Evolutionary conservation across 768 basidiomycete genomes (phyloP), one percentile per base, ranked within the genome.

Genomic region (Lactifluus volemus): DNA sequence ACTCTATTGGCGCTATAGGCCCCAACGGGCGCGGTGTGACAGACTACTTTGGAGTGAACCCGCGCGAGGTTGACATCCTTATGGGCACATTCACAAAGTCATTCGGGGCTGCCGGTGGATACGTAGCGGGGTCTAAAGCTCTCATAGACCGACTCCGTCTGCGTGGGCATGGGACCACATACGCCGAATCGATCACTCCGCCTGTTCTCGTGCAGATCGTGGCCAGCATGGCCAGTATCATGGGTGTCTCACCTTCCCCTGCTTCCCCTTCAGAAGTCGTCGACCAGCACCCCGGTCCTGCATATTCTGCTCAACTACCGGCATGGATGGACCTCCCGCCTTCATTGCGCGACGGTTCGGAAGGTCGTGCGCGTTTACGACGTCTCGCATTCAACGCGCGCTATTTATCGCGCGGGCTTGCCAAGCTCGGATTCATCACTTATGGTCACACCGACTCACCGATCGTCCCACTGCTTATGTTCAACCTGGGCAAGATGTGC

Each of bases 21-120:
- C 92, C 94, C 5, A 82, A 89, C 67, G 97, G 97, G 6, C 92
- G 97, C 41, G 97, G 97, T 60, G 89, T 99, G 9, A 84, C 86
- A 54, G 95, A 99, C 71, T 99, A 96, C 76, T 99, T 96, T 72
- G 83, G 83, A 51, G 76, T 98, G 60, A 76, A 88, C 65, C 93
- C 97, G 11, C 78, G 80, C 3, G 78, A 79, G 8, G 81, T 98
- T 64, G 97, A 99, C 70, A 80, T 99, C 63, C 83, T 97, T 63
- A 99, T 99, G 97, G 97, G 97, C 52, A 99, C 97, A 0, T 97
- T 99, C 73, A 99, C 96, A 29, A 92, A 92, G 72, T 92, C 90
- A 0, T 95, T 95, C 68, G 92, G 92, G 57, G 89, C 93, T 0
- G 88, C 94, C 0, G 96, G 96, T 49, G 96, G 97, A 3, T 98